Evolutionary conservation across 208 protist genomes (phyloP).

Genomic region (Tritrichomonas foetus): DNA sequence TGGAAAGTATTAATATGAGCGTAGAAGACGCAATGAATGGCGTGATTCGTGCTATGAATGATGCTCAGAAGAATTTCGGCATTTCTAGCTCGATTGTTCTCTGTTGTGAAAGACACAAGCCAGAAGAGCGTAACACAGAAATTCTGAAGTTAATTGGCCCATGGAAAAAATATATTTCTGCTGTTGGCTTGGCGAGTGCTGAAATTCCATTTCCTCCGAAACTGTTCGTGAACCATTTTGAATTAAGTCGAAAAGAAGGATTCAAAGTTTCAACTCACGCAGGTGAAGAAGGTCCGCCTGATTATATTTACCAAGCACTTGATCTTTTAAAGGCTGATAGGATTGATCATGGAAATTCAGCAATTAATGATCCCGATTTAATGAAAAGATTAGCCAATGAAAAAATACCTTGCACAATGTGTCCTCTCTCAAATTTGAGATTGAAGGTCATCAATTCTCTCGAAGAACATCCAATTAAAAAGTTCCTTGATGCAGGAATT

Average conservation of each 20-base stretch:
- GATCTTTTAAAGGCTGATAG: neutral
- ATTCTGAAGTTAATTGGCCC: neutral
- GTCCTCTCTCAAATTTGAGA: neutral
- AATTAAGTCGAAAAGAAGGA: neutral
- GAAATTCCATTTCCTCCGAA: neutral
- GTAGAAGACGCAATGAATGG: neutral
- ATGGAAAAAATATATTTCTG: neutral
- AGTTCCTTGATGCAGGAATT: neutral
- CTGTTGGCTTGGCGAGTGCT: neutral
- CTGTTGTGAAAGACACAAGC: neutral
- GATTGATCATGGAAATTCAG: conserved; percentile 4
- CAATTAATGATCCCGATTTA: neutral
- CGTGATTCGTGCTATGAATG: neutral
- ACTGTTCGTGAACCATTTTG: neutral
- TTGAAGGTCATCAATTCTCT: neutral
- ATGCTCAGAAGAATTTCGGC: neutral
- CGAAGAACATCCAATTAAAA: neutral
- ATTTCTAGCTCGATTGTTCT: neutral
- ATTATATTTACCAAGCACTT: neutral
- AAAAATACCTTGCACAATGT: neutral
- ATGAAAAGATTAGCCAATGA: neutral
- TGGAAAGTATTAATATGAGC: neutral
- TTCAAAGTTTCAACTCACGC: neutral
- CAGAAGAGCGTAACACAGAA: neutral
- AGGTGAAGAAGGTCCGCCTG: neutral